Evolutionary conservation across 305 asterid species (phyloP), one percentile per base, ranked within the genome.

Genomic region (Euphrasia arctica): DNA sequence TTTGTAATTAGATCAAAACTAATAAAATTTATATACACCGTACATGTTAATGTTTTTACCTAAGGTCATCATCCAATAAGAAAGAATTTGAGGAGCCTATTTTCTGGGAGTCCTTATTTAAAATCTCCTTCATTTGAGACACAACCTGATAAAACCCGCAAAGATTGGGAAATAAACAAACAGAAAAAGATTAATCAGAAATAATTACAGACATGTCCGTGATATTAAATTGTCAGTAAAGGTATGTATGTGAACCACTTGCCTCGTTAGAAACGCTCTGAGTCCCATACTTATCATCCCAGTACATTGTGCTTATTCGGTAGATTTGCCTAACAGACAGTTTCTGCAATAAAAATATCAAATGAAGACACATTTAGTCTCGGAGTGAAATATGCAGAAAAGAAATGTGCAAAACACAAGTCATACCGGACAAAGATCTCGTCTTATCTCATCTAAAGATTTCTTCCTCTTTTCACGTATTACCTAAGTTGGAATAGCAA

Each of bases 211-310:
- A 25, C 27, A 25, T n/a, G n/a, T n/a, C 2, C 32, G 6, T 5
- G 4, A 5, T 32, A 32, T 29, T 29, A 29, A 29, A 29, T 29
- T 29, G 32, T 29, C 4, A 29, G 32, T 29, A 29, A 29, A 29
- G 32, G 32, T n/a, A n/a, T n/a, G n/a, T n/a, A 3, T 9, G 60
- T 4, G 66, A 64, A 70, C 34, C 54, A 81, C 87, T 75, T 79
- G 72, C 98, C 85, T 89, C 98, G 67, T 79, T 85, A 43, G 98
- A 92, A 68, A 92, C 98, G 60, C 97, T 92, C 69, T 89, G 98
- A 61, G 98, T 92, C 70, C 98, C 97, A 72, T 89, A 87, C 66
- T 92, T 92, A 74, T 89, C 98, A 82, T 92, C 98, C 98, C 98
- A 89, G 74, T 92, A 92, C 98, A 92, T 89, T 8, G 97, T 87